These are phyloP conservation scores for Diplodia intermedia DNA, from an alignment of 2,329 filamentous ascomycete species.

Conservation along the genomic window DNA sequence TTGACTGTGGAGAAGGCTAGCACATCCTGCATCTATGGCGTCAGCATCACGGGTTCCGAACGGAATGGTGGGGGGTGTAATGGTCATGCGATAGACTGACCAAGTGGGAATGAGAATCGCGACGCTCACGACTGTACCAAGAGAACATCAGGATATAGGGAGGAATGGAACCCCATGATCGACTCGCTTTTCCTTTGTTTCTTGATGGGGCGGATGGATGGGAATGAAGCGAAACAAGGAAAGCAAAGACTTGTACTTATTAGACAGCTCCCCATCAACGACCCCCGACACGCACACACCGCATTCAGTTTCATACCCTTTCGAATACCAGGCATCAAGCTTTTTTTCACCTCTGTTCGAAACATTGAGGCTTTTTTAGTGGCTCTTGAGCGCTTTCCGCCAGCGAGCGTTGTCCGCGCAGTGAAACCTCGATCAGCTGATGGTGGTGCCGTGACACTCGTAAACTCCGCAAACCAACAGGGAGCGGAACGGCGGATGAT, in stretches of 20 bases:
- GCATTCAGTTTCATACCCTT: not conserved
- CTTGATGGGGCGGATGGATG: not conserved
- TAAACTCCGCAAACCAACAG: not conserved
- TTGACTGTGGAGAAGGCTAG: not conserved
- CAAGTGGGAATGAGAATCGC: constrained; percentile 7
- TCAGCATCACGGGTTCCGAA: constrained; percentile 1
- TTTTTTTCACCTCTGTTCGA: constrained; percentile 5
- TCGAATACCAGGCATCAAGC: not conserved
- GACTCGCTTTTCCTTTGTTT: not conserved
- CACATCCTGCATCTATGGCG: constrained; percentile 4
- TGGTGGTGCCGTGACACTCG: constrained; percentile 1
- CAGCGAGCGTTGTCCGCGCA: not conserved
- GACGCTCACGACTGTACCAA: constrained; percentile 13
- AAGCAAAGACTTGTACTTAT: not conserved
- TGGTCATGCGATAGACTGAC: constrained; percentile 6
- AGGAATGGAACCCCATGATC: not conserved
- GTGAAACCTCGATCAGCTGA: constrained; percentile 7
- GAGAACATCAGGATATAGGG: not conserved
- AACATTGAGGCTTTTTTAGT: constrained; percentile 3
- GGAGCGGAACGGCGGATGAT: not conserved
- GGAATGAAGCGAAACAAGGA: not conserved
- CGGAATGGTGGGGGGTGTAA: not conserved
- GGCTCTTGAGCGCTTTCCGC: not conserved
- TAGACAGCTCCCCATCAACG: not conserved
- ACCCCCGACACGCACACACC: not conserved